A percentile compares a stretch with the other conserved stretches of the same genome.
Evolutionary conservation across 768 basidiomycete species (phyloP).

Genomic region (Hypsizygus marmoreus): DNA sequence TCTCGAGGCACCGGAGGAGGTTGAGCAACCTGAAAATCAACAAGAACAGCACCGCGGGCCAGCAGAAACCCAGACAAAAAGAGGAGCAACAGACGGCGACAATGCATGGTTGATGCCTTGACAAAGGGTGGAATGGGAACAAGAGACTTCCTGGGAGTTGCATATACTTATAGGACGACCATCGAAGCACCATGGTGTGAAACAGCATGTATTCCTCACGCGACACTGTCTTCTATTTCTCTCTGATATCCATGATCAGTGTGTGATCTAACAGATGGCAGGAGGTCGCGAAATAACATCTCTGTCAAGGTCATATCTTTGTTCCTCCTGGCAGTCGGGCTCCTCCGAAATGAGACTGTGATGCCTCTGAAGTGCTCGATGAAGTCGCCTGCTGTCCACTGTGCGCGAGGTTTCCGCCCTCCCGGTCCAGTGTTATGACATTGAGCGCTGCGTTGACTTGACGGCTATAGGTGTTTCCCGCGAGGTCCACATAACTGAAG

Average conservation of each 20-base stretch:
- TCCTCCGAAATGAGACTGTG: neutral
- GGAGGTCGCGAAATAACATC: neutral
- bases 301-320: neutral
- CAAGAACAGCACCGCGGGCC: slow-evolving; percentile 40
- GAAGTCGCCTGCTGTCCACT: neutral
- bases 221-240: too few relatives aligned
- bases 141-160: neutral
- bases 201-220: slow-evolving; percentile 1
- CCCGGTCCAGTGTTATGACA: slow-evolving; percentile 59
- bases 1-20: slow-evolving; percentile 65
- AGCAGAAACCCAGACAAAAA: slow-evolving; percentile 1
- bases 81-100: neutral
- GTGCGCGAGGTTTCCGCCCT: slow-evolving; percentile 51
- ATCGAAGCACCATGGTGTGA: slow-evolving; percentile 6
- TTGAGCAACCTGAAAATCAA: slow-evolving; percentile 71
- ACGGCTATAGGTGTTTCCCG: slow-evolving; percentile 64
- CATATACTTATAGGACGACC: slow-evolving; percentile 7
- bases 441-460: slow-evolving; percentile 62
- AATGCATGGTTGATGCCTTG: too few relatives aligned
- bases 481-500: slow-evolving; percentile 58
- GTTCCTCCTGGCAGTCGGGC: slow-evolving; percentile 16
- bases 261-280: neutral
- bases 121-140: too few relatives aligned
- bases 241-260: neutral
- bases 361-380: slow-evolving; percentile 4